Evolutionary conservation across 2,329 filamentous ascomycete genomes (phyloP).

Genomic region (Alternaria tenuissima): DNA sequence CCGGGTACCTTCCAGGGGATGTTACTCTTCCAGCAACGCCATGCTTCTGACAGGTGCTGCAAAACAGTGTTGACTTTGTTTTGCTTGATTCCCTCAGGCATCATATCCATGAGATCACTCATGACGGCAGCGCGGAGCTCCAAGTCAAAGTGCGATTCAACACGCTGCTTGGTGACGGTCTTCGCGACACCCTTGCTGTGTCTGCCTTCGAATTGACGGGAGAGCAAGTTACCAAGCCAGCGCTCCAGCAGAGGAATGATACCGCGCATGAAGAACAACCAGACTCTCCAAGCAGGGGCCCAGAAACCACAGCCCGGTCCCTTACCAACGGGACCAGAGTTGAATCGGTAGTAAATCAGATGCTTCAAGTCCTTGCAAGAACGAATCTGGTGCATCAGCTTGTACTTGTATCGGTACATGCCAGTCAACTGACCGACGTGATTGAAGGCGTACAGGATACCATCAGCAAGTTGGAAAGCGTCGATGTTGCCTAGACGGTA

Average conservation of each 20-base stretch:
- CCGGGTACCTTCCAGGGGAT: conserved; percentile 99
- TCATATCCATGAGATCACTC: conserved; percentile 99
- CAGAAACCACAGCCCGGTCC: conserved; percentile 98
- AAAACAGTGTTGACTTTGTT: conserved; percentile 99
- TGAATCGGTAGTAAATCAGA: conserved; percentile 98
- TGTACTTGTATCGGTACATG: conserved; percentile 99
- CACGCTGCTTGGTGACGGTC: conserved; percentile 98
- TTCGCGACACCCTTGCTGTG: conserved; percentile 99
- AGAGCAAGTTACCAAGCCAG: conserved; percentile 96
- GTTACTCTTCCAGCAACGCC: conserved; percentile 99
- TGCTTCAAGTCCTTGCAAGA: conserved; percentile 99
- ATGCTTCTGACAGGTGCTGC: conserved; percentile 96
- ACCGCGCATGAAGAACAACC: conserved; percentile 99
- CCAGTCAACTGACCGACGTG: conserved; percentile 97
- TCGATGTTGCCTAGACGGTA: conserved; percentile 98
- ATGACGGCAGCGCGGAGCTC: conserved; percentile 98
- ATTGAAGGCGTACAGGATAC: conserved; percentile 99
- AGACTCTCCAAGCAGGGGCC: conserved; percentile 98
- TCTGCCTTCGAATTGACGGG: conserved; percentile 95
- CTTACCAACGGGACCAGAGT: conserved; percentile 94
- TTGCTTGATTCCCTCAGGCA: conserved; percentile 99
- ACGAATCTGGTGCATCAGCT: conserved; percentile 99
- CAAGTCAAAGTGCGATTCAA: conserved; percentile 97
- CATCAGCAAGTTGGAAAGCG: conserved; percentile 97
- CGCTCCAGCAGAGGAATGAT: conserved; percentile 96